Evolutionary conservation across 2,329 filamentous ascomycete species (phyloP).

Genomic region (Cladosporium phlei): DNA sequence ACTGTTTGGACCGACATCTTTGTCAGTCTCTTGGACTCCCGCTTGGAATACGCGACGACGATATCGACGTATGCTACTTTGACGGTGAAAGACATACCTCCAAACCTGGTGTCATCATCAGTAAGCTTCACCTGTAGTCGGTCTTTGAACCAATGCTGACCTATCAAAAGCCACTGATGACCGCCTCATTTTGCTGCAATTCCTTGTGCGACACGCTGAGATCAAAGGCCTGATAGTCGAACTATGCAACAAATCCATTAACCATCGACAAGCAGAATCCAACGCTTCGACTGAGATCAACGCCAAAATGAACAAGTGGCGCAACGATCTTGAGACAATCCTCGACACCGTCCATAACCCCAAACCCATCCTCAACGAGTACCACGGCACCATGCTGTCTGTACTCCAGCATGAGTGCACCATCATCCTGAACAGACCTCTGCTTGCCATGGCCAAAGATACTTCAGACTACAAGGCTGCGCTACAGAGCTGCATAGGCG

Average conservation of each 20-base stretch:
- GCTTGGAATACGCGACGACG: constrained; percentile 52
- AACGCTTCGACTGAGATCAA: constrained; percentile 39
- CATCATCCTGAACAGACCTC: constrained; percentile 49
- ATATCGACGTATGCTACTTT: constrained; percentile 55
- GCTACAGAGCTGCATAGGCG: constrained; percentile 49
- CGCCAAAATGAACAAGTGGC: constrained; percentile 49
- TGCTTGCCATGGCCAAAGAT: constrained; percentile 43
- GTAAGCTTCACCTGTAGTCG: background rate
- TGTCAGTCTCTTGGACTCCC: constrained; percentile 55
- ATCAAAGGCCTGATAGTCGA: constrained; percentile 51
- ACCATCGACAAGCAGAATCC: constrained; percentile 39
- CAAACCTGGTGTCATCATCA: constrained; percentile 6
- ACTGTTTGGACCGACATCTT: constrained; percentile 51
- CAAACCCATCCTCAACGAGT: constrained; percentile 22
- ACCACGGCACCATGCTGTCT: constrained; percentile 41
- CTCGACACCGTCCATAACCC: constrained; percentile 15
- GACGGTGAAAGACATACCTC: constrained; percentile 42
- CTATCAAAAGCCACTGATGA: background rate
- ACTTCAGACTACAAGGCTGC: constrained; percentile 45
- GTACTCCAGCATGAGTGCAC: constrained; percentile 48
- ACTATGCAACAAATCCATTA: constrained; percentile 49
- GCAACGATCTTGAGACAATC: constrained; percentile 50
- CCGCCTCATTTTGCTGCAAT: constrained; percentile 15
- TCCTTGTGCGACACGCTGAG: constrained; percentile 45
- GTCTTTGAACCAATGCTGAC: background rate